Base-by-base conservation (phyloP, 1,284 basidiomycete genomes). In the Cystobasidium pallidum region DNA sequence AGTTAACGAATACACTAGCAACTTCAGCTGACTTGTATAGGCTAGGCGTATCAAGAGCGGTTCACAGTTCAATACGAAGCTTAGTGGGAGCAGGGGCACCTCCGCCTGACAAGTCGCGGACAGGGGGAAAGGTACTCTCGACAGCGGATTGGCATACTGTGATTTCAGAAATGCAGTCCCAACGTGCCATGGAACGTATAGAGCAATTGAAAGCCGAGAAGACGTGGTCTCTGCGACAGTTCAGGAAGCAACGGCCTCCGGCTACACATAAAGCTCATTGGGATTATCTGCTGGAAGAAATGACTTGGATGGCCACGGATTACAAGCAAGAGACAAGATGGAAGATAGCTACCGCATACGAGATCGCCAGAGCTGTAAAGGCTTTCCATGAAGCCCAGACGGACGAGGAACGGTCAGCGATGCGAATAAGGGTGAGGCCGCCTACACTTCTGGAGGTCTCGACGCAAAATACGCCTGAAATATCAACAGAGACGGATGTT, bases 271-370 rank as follows among this genome's bases (percentile, higher is more conserved):
- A 98, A 81, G 87, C 90, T 0, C 94, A 98, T 78, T 95, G 93
- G 92, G 96, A 99, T 81, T 91, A 94, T 81, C 83, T 99, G 34
- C 83, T 99, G 79, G 96, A 99, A 74, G 96, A 99, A 82, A 93
- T 98, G 92, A 92, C 92, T 86, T 99, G 95, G 96, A 89, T 99
- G 85, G 90, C 94, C 58, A 87, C 88, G 17, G 96, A 99, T 79
- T 98, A 94, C 78, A 88, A 90, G 8, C 94, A 99, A 81, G 96
- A 99, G 80, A 85, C 91, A 63, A 86, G 87, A 73, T 99, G 94
- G 94, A 99, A 99, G 81, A 83, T 91, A 41, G 88, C 89, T 0
- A 80, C 93, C 21, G 94, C 95, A 0, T 90, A 89, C 79, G 89
- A 90, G 73, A 81, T 98, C n/a, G 91, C 91, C 0, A 88, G 88